Percentiles rank a stretch among this genome's conserved stretches.
phyloP scores from a whole-genome alignment of 2,329 filamentous ascomycete species.

The Cladosporium velox region DNA sequence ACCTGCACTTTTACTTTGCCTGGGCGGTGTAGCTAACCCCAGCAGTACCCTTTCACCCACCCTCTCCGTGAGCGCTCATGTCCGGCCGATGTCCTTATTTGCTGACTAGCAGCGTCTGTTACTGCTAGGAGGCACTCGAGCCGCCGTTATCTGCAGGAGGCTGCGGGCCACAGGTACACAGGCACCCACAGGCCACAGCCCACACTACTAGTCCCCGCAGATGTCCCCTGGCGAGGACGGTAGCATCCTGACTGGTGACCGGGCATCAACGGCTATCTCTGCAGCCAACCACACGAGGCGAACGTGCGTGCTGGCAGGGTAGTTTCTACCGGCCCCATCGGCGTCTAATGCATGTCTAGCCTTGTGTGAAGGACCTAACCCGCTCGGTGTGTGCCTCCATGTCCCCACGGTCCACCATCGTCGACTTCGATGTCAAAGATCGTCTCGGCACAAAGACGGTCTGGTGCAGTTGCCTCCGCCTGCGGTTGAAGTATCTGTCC shows the following conservation, averaged over 20 bases:
- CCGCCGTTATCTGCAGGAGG: conserved; percentile 29
- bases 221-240: conserved; percentile 31
- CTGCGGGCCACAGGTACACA: conserved; percentile 32
- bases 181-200: conserved; percentile 26
- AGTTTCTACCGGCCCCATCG: conserved; percentile 31
- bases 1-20: conserved; percentile 13
- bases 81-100: conserved; percentile 13
- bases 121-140: conserved; percentile 21
- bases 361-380: conserved; percentile 34
- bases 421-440: conserved; percentile 29
- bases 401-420: conserved; percentile 30
- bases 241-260: conserved; percentile 31
- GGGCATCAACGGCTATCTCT: conserved; percentile 33
- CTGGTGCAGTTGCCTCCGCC: conserved; percentile 26
- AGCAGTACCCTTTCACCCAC: conserved; percentile 3
- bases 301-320: conserved; percentile 31
- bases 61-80: conserved; percentile 1
- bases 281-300: conserved; percentile 35
- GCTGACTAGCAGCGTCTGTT: conserved; percentile 17
- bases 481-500: conserved; percentile 26
- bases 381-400: conserved; percentile 28
- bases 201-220: conserved; percentile 34
- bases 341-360: conserved; percentile 37
- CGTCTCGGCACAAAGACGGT: conserved; percentile 30
- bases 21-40: conserved; percentile 14